These are phyloP conservation scores for Chrysanthemum makinoi DNA, from an alignment of 129 eudicot genomes.

Conservation along the genomic window DNA sequence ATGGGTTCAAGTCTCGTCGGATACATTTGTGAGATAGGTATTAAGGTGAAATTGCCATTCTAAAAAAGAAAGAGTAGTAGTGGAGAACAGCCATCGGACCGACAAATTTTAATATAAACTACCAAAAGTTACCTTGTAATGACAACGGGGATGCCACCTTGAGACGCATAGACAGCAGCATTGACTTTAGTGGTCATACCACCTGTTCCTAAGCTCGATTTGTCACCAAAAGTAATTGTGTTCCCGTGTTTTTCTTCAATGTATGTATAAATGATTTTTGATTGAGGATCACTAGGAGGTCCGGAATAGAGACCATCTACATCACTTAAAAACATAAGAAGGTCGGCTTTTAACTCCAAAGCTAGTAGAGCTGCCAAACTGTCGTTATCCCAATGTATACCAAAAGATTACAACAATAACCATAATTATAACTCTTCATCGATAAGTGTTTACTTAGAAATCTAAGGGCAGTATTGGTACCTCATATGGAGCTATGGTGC, in stretches of 20 bases:
- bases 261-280: slow-evolving; percentile 74
- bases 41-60: neutral
- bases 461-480: slow-evolving; percentile 21
- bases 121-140: slow-evolving; percentile 55
- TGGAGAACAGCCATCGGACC: too few relatives aligned
- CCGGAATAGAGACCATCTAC: slow-evolving; percentile 94
- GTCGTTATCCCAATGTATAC: slow-evolving; percentile 97
- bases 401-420: slow-evolving; percentile 70
- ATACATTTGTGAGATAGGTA: too few relatives aligned
- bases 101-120: neutral
- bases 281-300: slow-evolving; percentile 82
- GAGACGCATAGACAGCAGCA: slow-evolving; percentile 91
- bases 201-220: slow-evolving; percentile 92
- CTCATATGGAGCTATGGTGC: slow-evolving; percentile 95
- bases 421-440: neutral
- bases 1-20: too few relatives aligned
- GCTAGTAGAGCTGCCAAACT: slow-evolving; percentile 91
- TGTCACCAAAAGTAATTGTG: slow-evolving; percentile 86
- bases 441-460: neutral
- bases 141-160: slow-evolving; percentile 90
- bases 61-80: slow-evolving; percentile 3
- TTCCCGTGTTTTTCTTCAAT: slow-evolving; percentile 72
- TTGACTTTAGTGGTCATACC: slow-evolving; percentile 98
- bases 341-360: slow-evolving; percentile 96
- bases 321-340: slow-evolving; percentile 44